phyloP scores from a whole-genome alignment of 2,329 filamentous ascomycete genomes.

The Aspergillus fijiensis region DNA sequence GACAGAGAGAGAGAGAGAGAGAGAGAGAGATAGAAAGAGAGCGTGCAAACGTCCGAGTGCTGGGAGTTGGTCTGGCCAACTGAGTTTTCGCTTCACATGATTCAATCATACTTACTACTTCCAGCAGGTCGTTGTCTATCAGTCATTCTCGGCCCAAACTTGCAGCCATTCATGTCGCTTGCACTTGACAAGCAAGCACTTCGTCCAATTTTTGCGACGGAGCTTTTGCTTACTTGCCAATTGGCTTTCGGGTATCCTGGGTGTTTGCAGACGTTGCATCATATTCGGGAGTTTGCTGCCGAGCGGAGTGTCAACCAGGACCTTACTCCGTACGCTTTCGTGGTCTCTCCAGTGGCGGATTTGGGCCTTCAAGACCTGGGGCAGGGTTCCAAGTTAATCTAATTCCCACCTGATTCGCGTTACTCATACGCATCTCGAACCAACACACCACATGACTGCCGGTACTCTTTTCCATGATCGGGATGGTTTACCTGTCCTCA shows the following conservation, averaged over 20 bases:
- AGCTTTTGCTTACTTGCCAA: background rate
- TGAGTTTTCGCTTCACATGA: background rate
- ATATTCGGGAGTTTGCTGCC: background rate
- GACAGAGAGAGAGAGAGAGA: background rate
- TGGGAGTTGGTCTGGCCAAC: background rate
- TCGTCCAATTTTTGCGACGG: background rate
- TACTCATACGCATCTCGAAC: background rate
- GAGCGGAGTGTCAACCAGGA: background rate
- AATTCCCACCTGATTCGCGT: background rate
- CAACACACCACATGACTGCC: background rate
- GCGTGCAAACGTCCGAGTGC: background rate
- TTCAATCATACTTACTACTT: background rate
- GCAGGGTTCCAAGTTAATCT: background rate
- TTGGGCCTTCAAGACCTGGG: background rate
- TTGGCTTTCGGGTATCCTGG: background rate
- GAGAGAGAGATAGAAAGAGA: background rate
- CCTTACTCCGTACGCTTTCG: background rate
- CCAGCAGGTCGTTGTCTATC: background rate
- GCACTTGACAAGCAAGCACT: too few species aligned
- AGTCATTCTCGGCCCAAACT: background rate
- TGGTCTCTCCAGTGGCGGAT: too few species aligned
- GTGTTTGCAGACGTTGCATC: background rate
- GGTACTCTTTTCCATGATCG: background rate
- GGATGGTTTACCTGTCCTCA: background rate
- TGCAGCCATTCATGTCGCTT: background rate